Evolutionary conservation across 2,329 filamentous ascomycete species (phyloP).

Genomic region (Trichoderma oligosporum): DNA sequence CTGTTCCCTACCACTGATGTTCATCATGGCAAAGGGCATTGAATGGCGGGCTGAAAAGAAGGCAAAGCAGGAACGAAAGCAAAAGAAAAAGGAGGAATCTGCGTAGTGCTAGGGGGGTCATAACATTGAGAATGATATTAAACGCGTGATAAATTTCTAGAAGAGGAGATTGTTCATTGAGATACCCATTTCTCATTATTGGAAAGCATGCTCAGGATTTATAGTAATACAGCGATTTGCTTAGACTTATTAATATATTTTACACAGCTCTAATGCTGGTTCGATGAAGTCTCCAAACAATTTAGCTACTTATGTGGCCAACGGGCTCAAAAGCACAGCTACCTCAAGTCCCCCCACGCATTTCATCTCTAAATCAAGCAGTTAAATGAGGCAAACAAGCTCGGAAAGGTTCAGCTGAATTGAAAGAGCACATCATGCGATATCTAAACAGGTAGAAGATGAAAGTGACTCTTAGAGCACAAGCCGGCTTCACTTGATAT

Average conservation of each 20-base stretch:
- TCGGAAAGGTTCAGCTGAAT: too few relatives aligned
- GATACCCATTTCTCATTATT: background rate
- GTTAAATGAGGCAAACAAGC: too few relatives aligned
- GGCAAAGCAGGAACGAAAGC: conserved; percentile 27
- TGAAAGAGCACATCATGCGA: too few relatives aligned
- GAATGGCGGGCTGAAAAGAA: conserved; percentile 40
- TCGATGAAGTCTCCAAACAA: too few relatives aligned
- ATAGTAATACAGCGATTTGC: background rate
- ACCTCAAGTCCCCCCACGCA: too few relatives aligned
- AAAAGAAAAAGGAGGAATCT: conserved; percentile 20
- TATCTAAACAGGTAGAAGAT: too few relatives aligned
- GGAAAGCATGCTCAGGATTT: background rate
- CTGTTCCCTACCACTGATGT: conserved; percentile 38
- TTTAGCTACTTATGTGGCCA: too few relatives aligned
- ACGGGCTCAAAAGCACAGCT: too few relatives aligned
- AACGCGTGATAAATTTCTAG: background rate
- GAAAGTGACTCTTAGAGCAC: too few relatives aligned
- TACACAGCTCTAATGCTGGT: background rate
- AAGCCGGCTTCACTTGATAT: too few relatives aligned
- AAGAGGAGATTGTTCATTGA: background rate
- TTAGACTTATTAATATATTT: background rate
- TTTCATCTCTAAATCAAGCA: too few relatives aligned
- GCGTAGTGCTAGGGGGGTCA: background rate
- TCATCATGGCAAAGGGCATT: conserved; percentile 42
- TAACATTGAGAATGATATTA: background rate